A percentile compares a stretch with the other conserved stretches of the same genome.
Evolutionary conservation across 495 filamentous ascomycete species (phyloP).

Genomic region (Aspergillus sparsus): DNA sequence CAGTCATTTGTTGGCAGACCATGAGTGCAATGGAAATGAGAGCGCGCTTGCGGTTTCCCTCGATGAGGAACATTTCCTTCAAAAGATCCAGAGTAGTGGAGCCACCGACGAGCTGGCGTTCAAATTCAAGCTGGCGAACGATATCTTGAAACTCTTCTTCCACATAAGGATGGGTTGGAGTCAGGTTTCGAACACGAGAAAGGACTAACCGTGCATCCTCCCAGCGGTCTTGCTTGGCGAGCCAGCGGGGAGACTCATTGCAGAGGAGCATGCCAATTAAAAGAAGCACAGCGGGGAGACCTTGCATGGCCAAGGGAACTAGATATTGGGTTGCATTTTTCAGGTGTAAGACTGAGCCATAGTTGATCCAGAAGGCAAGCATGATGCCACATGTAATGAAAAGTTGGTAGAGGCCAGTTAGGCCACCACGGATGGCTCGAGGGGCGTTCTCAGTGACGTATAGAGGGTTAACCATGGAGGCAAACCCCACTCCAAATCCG

Average conservation of each 20-base stretch:
- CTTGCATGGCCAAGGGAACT: slow-evolving; percentile 55
- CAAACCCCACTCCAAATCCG: slow-evolving; percentile 55
- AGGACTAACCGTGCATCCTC: slow-evolving; percentile 49
- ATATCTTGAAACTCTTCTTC: slow-evolving; percentile 68
- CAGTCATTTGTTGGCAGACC: slow-evolving; percentile 57
- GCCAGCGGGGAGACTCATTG: slow-evolving; percentile 59
- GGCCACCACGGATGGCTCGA: slow-evolving; percentile 43
- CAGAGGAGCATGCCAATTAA: slow-evolving; percentile 52
- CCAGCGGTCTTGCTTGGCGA: slow-evolving; percentile 46
- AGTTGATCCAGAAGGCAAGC: slow-evolving; percentile 54
- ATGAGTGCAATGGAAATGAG: slow-evolving; percentile 47
- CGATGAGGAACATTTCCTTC: slow-evolving; percentile 50
- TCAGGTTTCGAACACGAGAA: slow-evolving; percentile 46
- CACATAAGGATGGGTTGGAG: slow-evolving; percentile 37
- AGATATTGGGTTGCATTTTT: slow-evolving; percentile 51
- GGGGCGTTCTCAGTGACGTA: slow-evolving; percentile 52
- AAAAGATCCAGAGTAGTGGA: slow-evolving; percentile 54
- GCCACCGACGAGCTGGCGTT: slow-evolving; percentile 62
- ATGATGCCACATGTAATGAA: slow-evolving; percentile 33
- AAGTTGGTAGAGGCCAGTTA: slow-evolving; percentile 46
- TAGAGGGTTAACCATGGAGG: slow-evolving; percentile 51
- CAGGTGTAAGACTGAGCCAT: slow-evolving; percentile 50
- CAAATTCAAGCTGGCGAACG: slow-evolving; percentile 63
- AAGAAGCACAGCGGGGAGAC: slow-evolving; percentile 53
- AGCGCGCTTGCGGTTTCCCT: slow-evolving; percentile 46